Base-by-base conservation (phyloP, 805 yeast species). In the Pichia nakasei region DNA sequence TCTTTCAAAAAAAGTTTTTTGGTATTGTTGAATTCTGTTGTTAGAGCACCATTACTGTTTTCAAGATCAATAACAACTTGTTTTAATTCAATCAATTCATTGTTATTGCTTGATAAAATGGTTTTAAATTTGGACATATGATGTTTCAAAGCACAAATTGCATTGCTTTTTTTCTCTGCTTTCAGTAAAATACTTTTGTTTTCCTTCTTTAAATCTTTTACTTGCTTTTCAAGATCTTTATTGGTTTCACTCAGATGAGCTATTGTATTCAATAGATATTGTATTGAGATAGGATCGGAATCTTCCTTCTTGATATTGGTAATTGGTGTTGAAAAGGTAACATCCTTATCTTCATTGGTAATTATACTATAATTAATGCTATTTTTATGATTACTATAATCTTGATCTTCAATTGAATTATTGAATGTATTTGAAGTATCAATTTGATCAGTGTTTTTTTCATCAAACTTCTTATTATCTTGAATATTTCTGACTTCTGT, bases 231-330 rank as follows among this genome's bases (percentile, higher is more conserved):
- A 9, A 47, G 31, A 7, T 20, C 29, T 15, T 44, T 45, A 20
- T 52, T 52, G 2, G 37, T 34, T 29, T 38, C 36, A 24, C 35
- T 47, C 9, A 52, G 36, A 33, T 46, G 48, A 19, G 48, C 39
- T 13, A 56, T 48, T 8, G 55, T 50, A 17, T 46, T 47, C 4
- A 56, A 36, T 19, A 56, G 38, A 36, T 55, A 51, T 17, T 54
- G 52, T 39, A 56, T 45, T 1, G 57, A 52, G 2, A 44, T 40
- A 9, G 39, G 44, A 29, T 49, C 51, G 2, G 34, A 5, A 8
- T 32, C 35, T n/a, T 32, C 26, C 20, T 35, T 22, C 31, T 38
- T 29, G 6, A 18, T 18, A 20, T 34, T 22, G 4, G 34, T 22
- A 2, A 29, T 12, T 1, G 32, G 9, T 27, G 33, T 33, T 12